Conservation (phyloP, 148 eudicot genomes). For the Agrostemma githago region DNA sequence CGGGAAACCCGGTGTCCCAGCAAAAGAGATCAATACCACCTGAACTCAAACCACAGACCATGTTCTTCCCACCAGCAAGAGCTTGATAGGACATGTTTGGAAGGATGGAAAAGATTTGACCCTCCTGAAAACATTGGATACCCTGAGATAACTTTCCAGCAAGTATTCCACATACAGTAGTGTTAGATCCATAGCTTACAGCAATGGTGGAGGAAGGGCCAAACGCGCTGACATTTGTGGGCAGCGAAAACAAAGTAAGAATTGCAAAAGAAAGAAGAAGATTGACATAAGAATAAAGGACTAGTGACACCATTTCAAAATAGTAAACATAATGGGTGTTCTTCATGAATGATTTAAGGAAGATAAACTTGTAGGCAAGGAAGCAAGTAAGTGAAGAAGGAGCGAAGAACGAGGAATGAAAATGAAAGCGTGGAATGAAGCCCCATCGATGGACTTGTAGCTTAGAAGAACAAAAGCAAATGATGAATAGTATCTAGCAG, state of each 20-base stretch:
- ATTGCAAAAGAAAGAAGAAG: constrained; percentile 16
- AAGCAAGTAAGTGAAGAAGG: constrained; percentile 24
- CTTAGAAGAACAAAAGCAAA: neutral
- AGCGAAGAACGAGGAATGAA: constrained; percentile 19
- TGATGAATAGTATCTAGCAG: constrained; percentile 4
- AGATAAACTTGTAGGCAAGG: constrained; percentile 22
- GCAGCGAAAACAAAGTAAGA: constrained; percentile 15
- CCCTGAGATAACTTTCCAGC: constrained; percentile 39
- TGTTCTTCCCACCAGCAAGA: constrained; percentile 41
- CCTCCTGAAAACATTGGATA: constrained; percentile 39
- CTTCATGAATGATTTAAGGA: constrained; percentile 24
- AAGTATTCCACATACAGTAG: constrained; percentile 43
- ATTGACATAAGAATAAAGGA: constrained; percentile 16
- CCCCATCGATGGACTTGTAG: constrained; percentile 11
- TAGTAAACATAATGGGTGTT: constrained; percentile 10
- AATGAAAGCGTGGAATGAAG: constrained; percentile 27
- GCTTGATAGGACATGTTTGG: constrained; percentile 40
- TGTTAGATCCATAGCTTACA: constrained; percentile 25
- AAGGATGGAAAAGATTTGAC: constrained; percentile 19
- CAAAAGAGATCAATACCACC: constrained; percentile 43
- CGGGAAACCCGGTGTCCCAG: constrained; percentile 35
- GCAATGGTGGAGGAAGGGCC: constrained; percentile 45
- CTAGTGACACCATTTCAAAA: constrained; percentile 18
- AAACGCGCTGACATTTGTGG: constrained; percentile 26
- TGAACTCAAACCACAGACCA: constrained; percentile 41